Evolutionary conservation across 2,329 filamentous ascomycete species (phyloP).

Genomic region (Penicillium sp.): DNA sequence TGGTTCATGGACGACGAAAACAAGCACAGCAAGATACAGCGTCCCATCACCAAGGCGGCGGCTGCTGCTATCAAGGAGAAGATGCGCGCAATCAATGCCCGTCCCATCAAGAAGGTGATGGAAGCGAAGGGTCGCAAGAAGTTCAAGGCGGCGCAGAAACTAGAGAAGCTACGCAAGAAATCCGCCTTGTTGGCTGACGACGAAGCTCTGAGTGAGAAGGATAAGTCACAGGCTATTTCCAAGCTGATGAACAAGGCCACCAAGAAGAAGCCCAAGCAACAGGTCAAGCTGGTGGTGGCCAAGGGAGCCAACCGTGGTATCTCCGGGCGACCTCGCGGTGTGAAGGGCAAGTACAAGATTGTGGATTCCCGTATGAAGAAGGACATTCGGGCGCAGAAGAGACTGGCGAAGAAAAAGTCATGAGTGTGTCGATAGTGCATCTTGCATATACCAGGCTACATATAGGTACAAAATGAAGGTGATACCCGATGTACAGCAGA

Average conservation of each 20-base stretch:
- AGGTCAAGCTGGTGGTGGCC: constrained; percentile 84
- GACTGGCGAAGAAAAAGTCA: constrained; percentile 63
- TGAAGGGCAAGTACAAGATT: constrained; percentile 96
- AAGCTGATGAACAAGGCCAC: constrained; percentile 74
- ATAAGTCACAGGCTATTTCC: constrained; percentile 80
- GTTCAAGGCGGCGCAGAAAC: constrained; percentile 79
- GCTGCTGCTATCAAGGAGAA: constrained; percentile 93
- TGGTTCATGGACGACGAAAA: constrained; percentile 96
- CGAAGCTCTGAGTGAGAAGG: constrained; percentile 89
- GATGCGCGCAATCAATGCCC: constrained; percentile 80
- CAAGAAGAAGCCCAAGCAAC: constrained; percentile 78
- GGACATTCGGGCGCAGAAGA: constrained; percentile 83
- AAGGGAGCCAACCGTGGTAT: constrained; percentile 77
- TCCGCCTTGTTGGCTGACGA: constrained; percentile 82
- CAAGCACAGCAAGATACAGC: constrained; percentile 73
- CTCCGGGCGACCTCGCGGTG: constrained; percentile 77
- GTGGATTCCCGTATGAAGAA: constrained; percentile 95
- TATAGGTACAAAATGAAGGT: constrained; percentile 10
- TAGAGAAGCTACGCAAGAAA: constrained; percentile 98
- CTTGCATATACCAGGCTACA: no score
- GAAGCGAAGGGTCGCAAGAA: constrained; percentile 97
- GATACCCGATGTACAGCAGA: constrained; percentile 8
- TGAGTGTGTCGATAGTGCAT: constrained; percentile 18
- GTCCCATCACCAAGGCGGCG: constrained; percentile 86
- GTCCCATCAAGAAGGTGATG: constrained; percentile 97